Evolutionary conservation across 768 basidiomycete species (phyloP), one percentile per base, ranked within the genome.

Genomic region (Thelephora ganbajun): DNA sequence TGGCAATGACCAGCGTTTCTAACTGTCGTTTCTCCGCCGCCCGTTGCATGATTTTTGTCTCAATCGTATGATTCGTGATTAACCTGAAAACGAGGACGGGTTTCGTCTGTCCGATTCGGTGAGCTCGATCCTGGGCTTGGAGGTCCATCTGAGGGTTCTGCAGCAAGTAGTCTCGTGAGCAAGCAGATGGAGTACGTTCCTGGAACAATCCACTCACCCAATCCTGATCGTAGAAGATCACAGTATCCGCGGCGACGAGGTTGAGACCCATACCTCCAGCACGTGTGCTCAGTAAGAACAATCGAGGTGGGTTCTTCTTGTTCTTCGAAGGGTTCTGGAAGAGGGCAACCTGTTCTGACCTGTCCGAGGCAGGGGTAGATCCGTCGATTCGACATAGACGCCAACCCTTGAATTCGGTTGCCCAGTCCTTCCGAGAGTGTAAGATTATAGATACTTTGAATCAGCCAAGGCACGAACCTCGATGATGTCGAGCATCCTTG

Each of bases 101-200:
- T 53, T 70, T 80, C 23, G 79, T 96, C 65, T 97, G 94, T 1
- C 94, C 94, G 43, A 99, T 97, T 11, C 96, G 79, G 63, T 99
- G 94, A 0, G 92, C 92, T 33, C 94, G 75, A 56, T 96, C 94
- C 60, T 92, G 88, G 0, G 94, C 94, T 65, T 99, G 94, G 2
- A 87, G 70, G 54, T 99, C 94, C 80, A 93, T 92, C 67, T 96
- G 93, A 0, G 93, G 92, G 56, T 89, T 90, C 86, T 89, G 48
- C 9, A 22, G 30, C 3, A n/a, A 30, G n/a, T 14, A 20, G 5
- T 11, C 18, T 23, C 22, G 12, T 43, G 11, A n/a, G 9, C 6
- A 52, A 57, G 35, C 9, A 14, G 22, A 41, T 7, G 39, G 22
- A n/a, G 54, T 56, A 43, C 56, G 56, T 44, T 57, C 51, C 35